Conservation (phyloP, 305 asterid species). For the Salvia sclarea region DNA sequence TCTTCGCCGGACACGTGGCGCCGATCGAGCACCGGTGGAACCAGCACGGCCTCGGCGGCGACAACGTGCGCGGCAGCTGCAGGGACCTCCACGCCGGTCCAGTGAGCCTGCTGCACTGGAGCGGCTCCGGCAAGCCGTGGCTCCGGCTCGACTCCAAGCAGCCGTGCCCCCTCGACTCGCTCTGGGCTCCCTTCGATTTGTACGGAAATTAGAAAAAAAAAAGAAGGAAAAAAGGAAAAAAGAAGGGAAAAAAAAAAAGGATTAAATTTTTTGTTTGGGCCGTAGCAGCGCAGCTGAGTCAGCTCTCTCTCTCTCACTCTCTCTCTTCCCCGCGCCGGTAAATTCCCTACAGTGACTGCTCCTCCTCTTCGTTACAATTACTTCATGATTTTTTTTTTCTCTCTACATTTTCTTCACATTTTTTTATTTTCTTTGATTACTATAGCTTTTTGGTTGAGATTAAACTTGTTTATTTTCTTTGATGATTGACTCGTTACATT, state of each 20-base stretch:
- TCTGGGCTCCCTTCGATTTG: conserved; percentile 90
- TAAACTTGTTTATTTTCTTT: conserved; percentile 29
- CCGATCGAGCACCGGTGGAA: conserved; percentile 96
- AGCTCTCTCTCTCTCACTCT: no score
- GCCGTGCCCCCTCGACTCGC: conserved; percentile 82
- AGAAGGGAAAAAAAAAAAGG: background rate
- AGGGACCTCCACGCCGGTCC: conserved; percentile 93
- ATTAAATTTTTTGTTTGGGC: background rate
- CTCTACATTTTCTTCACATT: conserved; percentile 14
- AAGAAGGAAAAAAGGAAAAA: background rate
- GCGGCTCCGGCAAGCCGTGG: conserved; percentile 99
- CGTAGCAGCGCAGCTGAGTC: no score
- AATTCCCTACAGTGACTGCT: conserved; percentile 49
- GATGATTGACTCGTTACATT: conserved; percentile 41
- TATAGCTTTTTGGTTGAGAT: background rate
- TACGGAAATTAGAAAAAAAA: conserved; percentile 48
- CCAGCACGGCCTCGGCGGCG: conserved; percentile 96
- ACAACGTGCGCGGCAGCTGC: conserved; percentile 87
- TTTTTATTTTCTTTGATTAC: conserved; percentile 33
- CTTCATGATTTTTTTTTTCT: conserved; percentile 32
- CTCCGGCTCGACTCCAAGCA: conserved; percentile 74
- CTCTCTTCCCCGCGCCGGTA: conserved; percentile 53
- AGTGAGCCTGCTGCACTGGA: conserved; percentile 96
- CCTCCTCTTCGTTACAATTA: conserved; percentile 29
- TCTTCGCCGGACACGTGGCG: conserved; percentile 93